Evolutionary conservation across 139 green algal genomes (phyloP).

Genomic region (Medakamo hakoo): DNA sequence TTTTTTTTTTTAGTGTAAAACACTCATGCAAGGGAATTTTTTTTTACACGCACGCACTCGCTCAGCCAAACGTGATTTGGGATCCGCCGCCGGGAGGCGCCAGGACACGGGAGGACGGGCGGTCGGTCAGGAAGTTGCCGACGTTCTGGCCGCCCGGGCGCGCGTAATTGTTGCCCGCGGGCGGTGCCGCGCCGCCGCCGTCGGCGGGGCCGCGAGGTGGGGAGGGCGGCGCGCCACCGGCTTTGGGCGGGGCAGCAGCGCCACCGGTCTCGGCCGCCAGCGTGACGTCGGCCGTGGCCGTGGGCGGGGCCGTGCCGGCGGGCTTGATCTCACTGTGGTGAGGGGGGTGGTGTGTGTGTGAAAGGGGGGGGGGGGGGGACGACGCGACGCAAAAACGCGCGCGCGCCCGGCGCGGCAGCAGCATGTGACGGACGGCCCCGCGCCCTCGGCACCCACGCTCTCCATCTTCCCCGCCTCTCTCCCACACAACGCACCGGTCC

Average conservation of each 20-base stretch:
- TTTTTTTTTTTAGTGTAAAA: too few relatives aligned
- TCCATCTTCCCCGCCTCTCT: neutral
- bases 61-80: slow-evolving; percentile 17
- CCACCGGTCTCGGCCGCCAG: too few relatives aligned
- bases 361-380: neutral
- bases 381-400: too few relatives aligned
- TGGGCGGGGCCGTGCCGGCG: slow-evolving; percentile 1
- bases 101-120: slow-evolving; percentile 55
- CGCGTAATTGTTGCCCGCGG: slow-evolving; percentile 56
- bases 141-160: slow-evolving; percentile 54
- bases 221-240: neutral
- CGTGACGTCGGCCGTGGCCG: neutral
- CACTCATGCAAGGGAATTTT: neutral
- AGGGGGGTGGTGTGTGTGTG: neutral
- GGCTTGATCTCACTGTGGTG: slow-evolving; percentile 9
- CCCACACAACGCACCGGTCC: slow-evolving; percentile 29
- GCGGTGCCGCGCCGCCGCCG: neutral
- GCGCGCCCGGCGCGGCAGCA: neutral
- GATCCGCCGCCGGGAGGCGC: slow-evolving; percentile 42
- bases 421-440: neutral
- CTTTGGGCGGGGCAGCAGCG: too few relatives aligned
- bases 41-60: neutral
- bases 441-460: too few relatives aligned
- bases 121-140: slow-evolving; percentile 68
- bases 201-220: neutral